A percentile compares a stretch with the other conserved stretches of the same genome.
These are phyloP conservation scores for Ottelia alismoides DNA, from an alignment of 106 monocot species.

Conservation along the genomic window DNA sequence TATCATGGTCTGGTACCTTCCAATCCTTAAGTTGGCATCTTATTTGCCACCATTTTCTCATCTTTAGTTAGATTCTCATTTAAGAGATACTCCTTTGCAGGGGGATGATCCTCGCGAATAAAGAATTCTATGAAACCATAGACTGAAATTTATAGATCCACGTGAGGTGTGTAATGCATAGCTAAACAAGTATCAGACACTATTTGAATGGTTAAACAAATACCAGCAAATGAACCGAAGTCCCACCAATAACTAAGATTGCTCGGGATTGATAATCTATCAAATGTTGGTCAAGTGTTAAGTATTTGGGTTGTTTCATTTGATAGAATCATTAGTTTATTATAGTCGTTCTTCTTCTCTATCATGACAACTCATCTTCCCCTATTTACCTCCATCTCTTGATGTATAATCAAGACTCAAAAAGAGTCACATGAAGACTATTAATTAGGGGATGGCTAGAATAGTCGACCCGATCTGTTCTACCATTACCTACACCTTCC, in stretches of 20 bases:
- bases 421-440: too few relatives aligned
- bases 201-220: slow-evolving; percentile 1
- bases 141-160: background rate
- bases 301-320: background rate
- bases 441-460: too few relatives aligned
- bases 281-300: slow-evolving; percentile 3
- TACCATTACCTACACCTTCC: too few relatives aligned
- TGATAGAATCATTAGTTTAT: background rate
- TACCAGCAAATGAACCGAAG: slow-evolving; percentile 1
- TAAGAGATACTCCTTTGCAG: too few relatives aligned
- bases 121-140: too few relatives aligned
- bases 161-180: slow-evolving; percentile 2
- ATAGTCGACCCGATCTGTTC: too few relatives aligned
- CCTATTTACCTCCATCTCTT: background rate
- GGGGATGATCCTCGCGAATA: too few relatives aligned
- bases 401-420: too few relatives aligned
- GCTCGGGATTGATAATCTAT: slow-evolving; percentile 4
- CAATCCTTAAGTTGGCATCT: too few relatives aligned
- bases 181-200: slow-evolving; percentile 1
- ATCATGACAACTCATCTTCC: background rate
- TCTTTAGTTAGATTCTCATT: too few relatives aligned
- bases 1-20: too few relatives aligned
- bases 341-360: background rate
- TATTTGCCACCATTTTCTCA: too few relatives aligned
- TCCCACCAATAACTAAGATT: slow-evolving; percentile 4